phyloP scores from a whole-genome alignment of 129 eudicot species.

The Centrapalus pauciflorus region DNA sequence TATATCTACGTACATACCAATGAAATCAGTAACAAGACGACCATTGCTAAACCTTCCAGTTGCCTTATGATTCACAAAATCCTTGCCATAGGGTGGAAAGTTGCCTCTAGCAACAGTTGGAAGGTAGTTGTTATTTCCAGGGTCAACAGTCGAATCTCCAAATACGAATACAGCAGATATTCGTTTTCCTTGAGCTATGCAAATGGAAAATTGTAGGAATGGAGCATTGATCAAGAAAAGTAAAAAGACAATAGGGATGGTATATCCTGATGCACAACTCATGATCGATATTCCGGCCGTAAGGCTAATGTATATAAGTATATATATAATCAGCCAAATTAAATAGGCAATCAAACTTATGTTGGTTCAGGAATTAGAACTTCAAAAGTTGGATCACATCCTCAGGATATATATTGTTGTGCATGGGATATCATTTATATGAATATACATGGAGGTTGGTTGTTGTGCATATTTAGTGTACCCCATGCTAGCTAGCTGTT shows the following conservation, averaged over 20 bases:
- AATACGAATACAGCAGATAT: conserved; percentile 18
- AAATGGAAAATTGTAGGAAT: neutral
- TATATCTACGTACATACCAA: conserved; percentile 24
- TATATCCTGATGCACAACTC: neutral
- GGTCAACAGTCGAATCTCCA: conserved; percentile 59
- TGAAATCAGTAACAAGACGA: conserved; percentile 42
- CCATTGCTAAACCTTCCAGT: conserved; percentile 72
- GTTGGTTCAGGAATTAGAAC: neutral
- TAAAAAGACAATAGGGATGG: neutral
- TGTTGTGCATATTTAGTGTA: neutral
- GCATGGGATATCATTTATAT: neutral
- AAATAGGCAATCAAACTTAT: neutral
- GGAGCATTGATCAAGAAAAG: neutral
- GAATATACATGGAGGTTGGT: neutral
- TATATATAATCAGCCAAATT: neutral
- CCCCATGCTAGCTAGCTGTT: neutral
- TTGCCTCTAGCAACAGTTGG: conserved; percentile 30
- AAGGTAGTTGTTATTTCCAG: conserved; percentile 60
- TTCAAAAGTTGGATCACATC: neutral
- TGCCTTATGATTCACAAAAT: conserved; percentile 40
- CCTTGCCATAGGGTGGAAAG: conserved; percentile 62
- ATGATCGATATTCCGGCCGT: too few relatives aligned
- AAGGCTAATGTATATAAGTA: too few relatives aligned
- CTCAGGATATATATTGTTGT: neutral
- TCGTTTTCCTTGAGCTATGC: neutral